Percentiles rank a stretch among this genome's conserved stretches.
These are phyloP conservation scores for Paramecium sonneborni DNA, from an alignment of 73 alveolate genomes.

Conservation along the genomic window DNA sequence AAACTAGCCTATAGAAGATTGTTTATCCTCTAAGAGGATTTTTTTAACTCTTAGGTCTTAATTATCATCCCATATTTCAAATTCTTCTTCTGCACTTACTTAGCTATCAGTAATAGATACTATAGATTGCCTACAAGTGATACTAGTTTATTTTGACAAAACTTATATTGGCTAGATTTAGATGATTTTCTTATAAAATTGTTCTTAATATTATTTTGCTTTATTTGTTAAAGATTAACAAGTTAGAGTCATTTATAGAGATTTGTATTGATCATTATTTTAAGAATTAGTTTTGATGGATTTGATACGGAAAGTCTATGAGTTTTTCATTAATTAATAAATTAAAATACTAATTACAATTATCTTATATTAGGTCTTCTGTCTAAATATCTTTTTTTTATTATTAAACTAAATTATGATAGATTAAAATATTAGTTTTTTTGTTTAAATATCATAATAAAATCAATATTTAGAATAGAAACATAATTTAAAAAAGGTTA, in stretches of 20 bases:
- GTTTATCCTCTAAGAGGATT: neutral
- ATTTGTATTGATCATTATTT: neutral
- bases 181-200: neutral
- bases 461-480: neutral
- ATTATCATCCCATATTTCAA: constrained; percentile 16
- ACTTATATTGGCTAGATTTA: neutral
- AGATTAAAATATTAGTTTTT: neutral
- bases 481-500: neutral
- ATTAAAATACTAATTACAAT: neutral
- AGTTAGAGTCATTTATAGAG: neutral
- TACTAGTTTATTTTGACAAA: neutral
- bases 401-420: neutral
- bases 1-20: neutral
- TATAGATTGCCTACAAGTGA: neutral
- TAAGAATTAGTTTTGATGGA: neutral
- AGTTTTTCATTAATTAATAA: neutral
- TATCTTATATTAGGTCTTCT: neutral
- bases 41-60: constrained; percentile 12
- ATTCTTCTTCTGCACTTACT: constrained; percentile 6
- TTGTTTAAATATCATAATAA: neutral
- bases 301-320: neutral
- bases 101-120: neutral
- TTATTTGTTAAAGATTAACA: neutral
- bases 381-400: neutral
- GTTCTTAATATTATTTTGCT: neutral